These are phyloP conservation scores for Cryptosporidium canis DNA, from an alignment of 169 alveolate genomes.

Conservation along the genomic window DNA sequence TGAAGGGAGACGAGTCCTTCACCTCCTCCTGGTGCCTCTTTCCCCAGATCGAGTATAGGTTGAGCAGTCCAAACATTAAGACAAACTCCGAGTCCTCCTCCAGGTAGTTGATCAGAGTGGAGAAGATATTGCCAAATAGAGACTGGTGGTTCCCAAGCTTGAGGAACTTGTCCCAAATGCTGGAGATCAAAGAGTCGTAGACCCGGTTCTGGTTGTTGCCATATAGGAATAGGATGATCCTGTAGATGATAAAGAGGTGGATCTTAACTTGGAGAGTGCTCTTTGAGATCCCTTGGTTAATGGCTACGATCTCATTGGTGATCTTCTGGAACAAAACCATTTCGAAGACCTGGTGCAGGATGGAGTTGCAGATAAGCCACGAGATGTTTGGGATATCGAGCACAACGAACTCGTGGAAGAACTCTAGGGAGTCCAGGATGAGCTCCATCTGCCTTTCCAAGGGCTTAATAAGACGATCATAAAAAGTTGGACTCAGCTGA, in stretches of 20 bases:
- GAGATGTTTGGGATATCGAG: background rate
- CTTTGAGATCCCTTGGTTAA: background rate
- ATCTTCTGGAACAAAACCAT: constrained; percentile 51
- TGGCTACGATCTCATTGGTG: background rate
- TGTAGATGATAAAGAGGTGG: constrained; percentile 3
- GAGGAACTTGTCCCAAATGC: constrained; percentile 30
- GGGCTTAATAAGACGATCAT: constrained; percentile 36
- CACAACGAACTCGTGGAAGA: constrained; percentile 21
- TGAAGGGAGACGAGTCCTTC: too few relatives aligned
- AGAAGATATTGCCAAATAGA: constrained; percentile 14
- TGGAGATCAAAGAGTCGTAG: background rate
- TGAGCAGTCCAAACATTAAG: constrained; percentile 20
- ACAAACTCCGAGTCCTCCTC: constrained; percentile 36
- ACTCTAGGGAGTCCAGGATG: constrained; percentile 4
- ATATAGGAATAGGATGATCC: background rate
- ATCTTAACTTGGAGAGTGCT: background rate
- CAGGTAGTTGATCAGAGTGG: constrained; percentile 17
- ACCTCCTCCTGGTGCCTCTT: background rate
- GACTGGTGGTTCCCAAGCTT: constrained; percentile 8
- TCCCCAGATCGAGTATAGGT: background rate
- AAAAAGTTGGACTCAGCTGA: background rate
- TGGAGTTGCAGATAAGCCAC: background rate
- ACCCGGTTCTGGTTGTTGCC: background rate
- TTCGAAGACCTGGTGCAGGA: constrained; percentile 31
- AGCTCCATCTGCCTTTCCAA: background rate